A percentile compares a stretch with the other conserved stretches of the same genome.
phyloP scores from a whole-genome alignment of 2,329 filamentous ascomycete species.

The Calonectria crousiana region DNA sequence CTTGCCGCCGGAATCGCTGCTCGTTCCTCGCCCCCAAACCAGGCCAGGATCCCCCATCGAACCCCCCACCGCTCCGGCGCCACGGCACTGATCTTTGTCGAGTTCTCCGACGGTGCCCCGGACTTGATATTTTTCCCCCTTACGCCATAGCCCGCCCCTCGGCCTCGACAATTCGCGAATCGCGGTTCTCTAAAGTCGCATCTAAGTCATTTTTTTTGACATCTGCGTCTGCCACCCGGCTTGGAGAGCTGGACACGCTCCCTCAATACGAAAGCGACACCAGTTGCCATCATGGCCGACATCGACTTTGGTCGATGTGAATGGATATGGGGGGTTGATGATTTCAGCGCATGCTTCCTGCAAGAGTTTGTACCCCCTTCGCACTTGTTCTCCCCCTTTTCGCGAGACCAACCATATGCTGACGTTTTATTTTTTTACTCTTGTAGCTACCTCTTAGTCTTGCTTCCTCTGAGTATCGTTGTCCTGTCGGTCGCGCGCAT shows the following conservation, averaged over 20 bases:
- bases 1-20: slow-evolving; percentile 24
- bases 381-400: background rate
- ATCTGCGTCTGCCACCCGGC: slow-evolving; percentile 22
- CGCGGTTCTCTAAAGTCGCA: slow-evolving; percentile 18
- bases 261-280: slow-evolving; percentile 21
- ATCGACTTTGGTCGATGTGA: slow-evolving; percentile 63
- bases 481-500: slow-evolving; percentile 78
- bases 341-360: slow-evolving; percentile 73
- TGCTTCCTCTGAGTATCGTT: slow-evolving; percentile 82
- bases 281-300: slow-evolving; percentile 51
- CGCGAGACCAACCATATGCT: slow-evolving; percentile 21
- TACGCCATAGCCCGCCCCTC: background rate
- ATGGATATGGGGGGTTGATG: slow-evolving; percentile 72
- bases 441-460: slow-evolving; percentile 66
- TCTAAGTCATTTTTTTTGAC: slow-evolving; percentile 25
- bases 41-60: slow-evolving; percentile 29
- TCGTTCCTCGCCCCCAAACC: slow-evolving; percentile 30
- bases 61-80: slow-evolving; percentile 36
- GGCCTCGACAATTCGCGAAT: slow-evolving; percentile 22
- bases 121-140: background rate
- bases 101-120: slow-evolving; percentile 23
- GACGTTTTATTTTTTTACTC: slow-evolving; percentile 17
- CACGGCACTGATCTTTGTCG: slow-evolving; percentile 26
- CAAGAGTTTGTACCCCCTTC: slow-evolving; percentile 69
- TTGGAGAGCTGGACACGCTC: slow-evolving; percentile 33